phyloP scores from a whole-genome alignment of 1,139 yeast genomes.

The Candida buenavistaensis region DNA sequence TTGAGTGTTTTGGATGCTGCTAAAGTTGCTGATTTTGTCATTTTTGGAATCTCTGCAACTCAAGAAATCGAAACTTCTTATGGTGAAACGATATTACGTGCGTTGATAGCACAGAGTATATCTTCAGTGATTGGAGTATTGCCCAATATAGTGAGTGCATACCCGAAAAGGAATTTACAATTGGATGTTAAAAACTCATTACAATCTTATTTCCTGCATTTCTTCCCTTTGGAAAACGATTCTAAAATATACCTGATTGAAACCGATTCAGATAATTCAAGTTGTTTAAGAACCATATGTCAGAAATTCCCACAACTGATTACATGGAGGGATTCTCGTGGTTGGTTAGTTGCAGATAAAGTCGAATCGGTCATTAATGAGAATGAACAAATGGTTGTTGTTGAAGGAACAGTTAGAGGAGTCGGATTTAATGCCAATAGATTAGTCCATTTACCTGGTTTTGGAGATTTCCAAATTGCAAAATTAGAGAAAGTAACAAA shows the following conservation, averaged over 20 bases:
- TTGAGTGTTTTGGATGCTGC: slow-evolving; percentile 81
- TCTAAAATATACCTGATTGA: slow-evolving; percentile 69
- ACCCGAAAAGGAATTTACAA: slow-evolving; percentile 77
- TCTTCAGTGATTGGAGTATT: slow-evolving; percentile 80
- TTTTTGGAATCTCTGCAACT: slow-evolving; percentile 82
- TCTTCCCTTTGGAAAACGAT: slow-evolving; percentile 78
- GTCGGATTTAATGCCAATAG: slow-evolving; percentile 76
- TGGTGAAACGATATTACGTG: slow-evolving; percentile 88
- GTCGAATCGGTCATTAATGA: slow-evolving; percentile 32
- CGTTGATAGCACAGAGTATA: slow-evolving; percentile 90
- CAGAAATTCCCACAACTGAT: slow-evolving; percentile 86
- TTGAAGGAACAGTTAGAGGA: slow-evolving; percentile 88
- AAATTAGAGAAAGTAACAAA: slow-evolving; percentile 53
- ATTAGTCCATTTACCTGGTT: slow-evolving; percentile 81
- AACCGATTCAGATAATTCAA: slow-evolving; percentile 61
- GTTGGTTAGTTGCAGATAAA: slow-evolving; percentile 77
- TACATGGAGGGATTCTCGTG: slow-evolving; percentile 90
- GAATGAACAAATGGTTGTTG: slow-evolving; percentile 38
- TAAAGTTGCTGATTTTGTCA: slow-evolving; percentile 82
- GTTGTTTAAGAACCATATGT: slow-evolving; percentile 72
- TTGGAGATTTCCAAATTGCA: slow-evolving; percentile 84
- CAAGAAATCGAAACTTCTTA: slow-evolving; percentile 74
- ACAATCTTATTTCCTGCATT: slow-evolving; percentile 80
- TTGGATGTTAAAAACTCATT: slow-evolving; percentile 77
- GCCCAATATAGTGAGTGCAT: slow-evolving; percentile 65